These are phyloP conservation scores for Colletotrichum eleusines DNA, from an alignment of 2,329 filamentous ascomycete species.

Conservation along the genomic window DNA sequence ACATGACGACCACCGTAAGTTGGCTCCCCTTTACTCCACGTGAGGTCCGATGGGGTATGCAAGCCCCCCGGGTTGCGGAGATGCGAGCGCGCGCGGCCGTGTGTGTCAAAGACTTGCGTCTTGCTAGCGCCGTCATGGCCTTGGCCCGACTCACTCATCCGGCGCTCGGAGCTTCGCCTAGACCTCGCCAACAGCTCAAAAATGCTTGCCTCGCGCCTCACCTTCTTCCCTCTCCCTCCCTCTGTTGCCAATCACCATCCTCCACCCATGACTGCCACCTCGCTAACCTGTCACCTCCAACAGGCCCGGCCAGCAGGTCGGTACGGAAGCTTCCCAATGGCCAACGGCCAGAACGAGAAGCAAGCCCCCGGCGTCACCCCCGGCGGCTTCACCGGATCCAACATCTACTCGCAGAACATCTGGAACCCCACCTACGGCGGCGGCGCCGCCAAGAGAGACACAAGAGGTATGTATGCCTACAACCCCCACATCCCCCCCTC, in stretches of 20 bases:
- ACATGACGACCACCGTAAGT: constrained; percentile 56
- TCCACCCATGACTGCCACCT: constrained; percentile 32
- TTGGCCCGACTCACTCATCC: constrained; percentile 34
- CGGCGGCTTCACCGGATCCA: constrained; percentile 51
- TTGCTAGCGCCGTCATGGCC: constrained; percentile 47
- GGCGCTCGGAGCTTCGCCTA: constrained; percentile 41
- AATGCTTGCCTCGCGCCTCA: constrained; percentile 35
- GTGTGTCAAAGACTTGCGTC: constrained; percentile 54
- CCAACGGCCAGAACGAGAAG: constrained; percentile 49
- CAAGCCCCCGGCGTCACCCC: constrained; percentile 51
- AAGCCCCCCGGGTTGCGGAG: constrained; percentile 24
- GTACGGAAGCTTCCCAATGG: constrained; percentile 54
- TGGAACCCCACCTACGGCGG: constrained; percentile 57
- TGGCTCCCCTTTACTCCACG: constrained; percentile 32
- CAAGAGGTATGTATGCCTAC: constrained; percentile 59
- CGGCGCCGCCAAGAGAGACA: constrained; percentile 57
- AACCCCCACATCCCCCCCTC: background rate
- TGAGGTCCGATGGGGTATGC: constrained; percentile 36
- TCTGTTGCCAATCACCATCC: background rate
- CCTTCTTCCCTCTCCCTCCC: constrained; percentile 14
- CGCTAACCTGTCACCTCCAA: constrained; percentile 39
- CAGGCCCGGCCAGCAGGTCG: constrained; percentile 55
- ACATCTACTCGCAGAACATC: constrained; percentile 53
- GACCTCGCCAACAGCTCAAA: constrained; percentile 35
- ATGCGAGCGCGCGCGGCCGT: constrained; percentile 48